Conservation (phyloP, 176 grass and related monocot genomes). For the Carex scoparia region DNA sequence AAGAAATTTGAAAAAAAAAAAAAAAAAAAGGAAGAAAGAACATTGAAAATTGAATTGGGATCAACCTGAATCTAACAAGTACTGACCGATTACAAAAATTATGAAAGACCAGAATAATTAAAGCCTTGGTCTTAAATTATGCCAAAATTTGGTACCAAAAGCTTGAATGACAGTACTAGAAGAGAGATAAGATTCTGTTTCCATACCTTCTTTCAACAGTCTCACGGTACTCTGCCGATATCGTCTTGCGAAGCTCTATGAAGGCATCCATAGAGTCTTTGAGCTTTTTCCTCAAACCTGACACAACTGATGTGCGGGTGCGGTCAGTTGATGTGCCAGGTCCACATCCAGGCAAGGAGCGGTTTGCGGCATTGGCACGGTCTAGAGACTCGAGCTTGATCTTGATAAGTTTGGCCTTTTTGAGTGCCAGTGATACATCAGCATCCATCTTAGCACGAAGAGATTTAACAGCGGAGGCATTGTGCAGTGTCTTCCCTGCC, state of each 20-base stretch:
- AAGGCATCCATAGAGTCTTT: constrained; percentile 76
- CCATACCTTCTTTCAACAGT: constrained; percentile 42
- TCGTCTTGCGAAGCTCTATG: constrained; percentile 45
- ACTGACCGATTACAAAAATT: neutral
- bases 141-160: neutral
- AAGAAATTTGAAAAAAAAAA: neutral
- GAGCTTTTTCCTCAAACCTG: constrained; percentile 83
- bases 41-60: neutral
- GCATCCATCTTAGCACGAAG: constrained; percentile 69
- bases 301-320: constrained; percentile 72
- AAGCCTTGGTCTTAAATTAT: neutral
- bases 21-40: neutral
- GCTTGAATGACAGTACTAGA: neutral
- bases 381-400: constrained; percentile 83
- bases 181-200: neutral
- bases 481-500: constrained; percentile 68
- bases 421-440: constrained; percentile 54
- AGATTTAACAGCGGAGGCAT: constrained; percentile 59
- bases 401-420: constrained; percentile 93
- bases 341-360: constrained; percentile 57
- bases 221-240: constrained; percentile 60
- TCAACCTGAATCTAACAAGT: neutral
- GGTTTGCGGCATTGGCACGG: constrained; percentile 91
- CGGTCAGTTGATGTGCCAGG: constrained; percentile 49
- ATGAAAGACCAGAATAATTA: neutral